Base-by-base conservation (phyloP, 441 rosid genomes). In the Sinapis alba region DNA sequence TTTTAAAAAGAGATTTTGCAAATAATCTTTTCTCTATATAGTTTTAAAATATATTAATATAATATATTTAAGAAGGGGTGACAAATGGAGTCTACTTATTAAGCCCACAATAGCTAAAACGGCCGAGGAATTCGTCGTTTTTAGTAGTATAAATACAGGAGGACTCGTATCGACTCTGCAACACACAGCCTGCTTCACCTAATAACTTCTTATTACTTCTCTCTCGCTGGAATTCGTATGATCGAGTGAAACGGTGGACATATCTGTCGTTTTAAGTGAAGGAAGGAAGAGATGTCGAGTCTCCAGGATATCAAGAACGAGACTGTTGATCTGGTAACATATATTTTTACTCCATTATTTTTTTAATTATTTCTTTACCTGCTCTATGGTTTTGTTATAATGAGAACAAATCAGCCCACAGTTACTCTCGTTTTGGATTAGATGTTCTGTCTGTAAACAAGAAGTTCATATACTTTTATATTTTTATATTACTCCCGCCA, bases 241-340 rank as follows among this genome's bases (percentile, higher is more conserved):
- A 53, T 72, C 32, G 81, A 58, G 65, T 68, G 56, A 67, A 72
- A 67, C 77, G 78, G 53, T 51, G 62, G 38, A 18, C 0, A 53
- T 0, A 64, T 23, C 76, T 77, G 45, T 65, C 80, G 71, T 76
- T 77, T 43, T 0, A 69, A 41, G 70, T 77, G 68, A 69, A 47
- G 53, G 20, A 47, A 47, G 20, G 3, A 65, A 62, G 74, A 71
- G 74, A 71, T 70, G 82, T 73, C 82, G 71, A 79, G 82, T 75
- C 83, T 80, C 4, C 20, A 63, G 34, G 71, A 71, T 71, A 73
- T 80, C 65, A 80, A 77, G 69, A 80, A 80, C 81, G 83, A 80
- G 65, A 77, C 81, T 41, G 81, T 80, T 59, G 83, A 80, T 77
- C 70, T 80, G 83, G 83, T 80, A 72, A 41, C 61, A n/a, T n/a